Evolutionary conservation across 2,329 filamentous ascomycete genomes (phyloP), one percentile per base, ranked within the genome.

Genomic region (Aspergillus latus): DNA sequence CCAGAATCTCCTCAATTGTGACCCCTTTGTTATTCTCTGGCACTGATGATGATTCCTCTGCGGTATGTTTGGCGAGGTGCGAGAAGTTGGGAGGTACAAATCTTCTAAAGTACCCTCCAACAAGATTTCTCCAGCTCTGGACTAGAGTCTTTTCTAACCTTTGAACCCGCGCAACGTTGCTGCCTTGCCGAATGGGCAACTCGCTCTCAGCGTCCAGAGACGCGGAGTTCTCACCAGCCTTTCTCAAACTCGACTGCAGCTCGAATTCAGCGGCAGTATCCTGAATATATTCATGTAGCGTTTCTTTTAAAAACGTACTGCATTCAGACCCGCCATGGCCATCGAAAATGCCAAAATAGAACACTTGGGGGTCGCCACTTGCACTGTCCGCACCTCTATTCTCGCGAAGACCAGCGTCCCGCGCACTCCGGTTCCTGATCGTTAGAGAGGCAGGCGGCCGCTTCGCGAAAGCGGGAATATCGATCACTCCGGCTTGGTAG

Each of bases 271-370:
- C 78, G 0, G 90, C 89, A 0, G 91, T 85, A 62, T 90, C 83
- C 73, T 99, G 93, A 36, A 99, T 86, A 71, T 97, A 97, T 8
- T 84, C 84, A 71, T 97, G 94, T 58, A 99, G 77, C 68, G 89
- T 85, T 58, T 97, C 90, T 56, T 87, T 83, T 63, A 97, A 74
- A 65, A 96, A 97, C 15, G 88, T 86, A 58, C 91, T 92, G 73
- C 94, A 97, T 71, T 96, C 89, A 16, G 80, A 83, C 16, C 94
- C 94, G 8, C 94, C 94, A 76, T 99, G 94, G 2, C 94, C 94
- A 73, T 99, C 94, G 68, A 97, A 99, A 1, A 97, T 87, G 1
- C 85, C 92, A 80, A 97, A 99, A 74, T 97, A 99, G 74, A 99
- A 99, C 34, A 97, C 88, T 71, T 97, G 93, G 1, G 93, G 93